phyloP scores from a whole-genome alignment of 306 rosid species.

The Pterocarpus macrocarpus region DNA sequence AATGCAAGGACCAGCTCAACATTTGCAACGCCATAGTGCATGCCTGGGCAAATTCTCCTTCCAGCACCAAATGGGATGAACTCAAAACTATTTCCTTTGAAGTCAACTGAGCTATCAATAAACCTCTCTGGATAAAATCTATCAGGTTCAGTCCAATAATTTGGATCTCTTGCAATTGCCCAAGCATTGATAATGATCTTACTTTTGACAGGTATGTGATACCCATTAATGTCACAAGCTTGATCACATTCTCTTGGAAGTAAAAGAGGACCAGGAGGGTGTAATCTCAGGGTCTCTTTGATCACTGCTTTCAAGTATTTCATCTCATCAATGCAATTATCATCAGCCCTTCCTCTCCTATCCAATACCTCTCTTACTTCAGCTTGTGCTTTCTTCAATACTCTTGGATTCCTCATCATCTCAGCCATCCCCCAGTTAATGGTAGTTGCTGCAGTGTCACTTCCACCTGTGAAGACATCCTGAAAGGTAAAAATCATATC shows the following conservation, averaged over 20 bases:
- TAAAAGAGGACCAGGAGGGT: slow-evolving; percentile 46
- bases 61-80: slow-evolving; percentile 53
- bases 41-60: slow-evolving; percentile 42
- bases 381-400: slow-evolving; percentile 47
- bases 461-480: slow-evolving; percentile 41
- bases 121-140: slow-evolving; percentile 45
- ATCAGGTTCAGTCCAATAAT: slow-evolving; percentile 33
- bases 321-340: slow-evolving; percentile 12
- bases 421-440: slow-evolving; percentile 43
- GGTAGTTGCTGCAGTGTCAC: slow-evolving; percentile 45
- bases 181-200: slow-evolving; percentile 48
- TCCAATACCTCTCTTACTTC: slow-evolving; percentile 21
- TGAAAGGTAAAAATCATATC: background rate
- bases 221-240: slow-evolving; percentile 44
- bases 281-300: slow-evolving; percentile 48
- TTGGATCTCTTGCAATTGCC: slow-evolving; percentile 53
- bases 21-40: slow-evolving; percentile 33
- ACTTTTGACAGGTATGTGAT: slow-evolving; percentile 38
- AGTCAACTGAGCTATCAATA: slow-evolving; percentile 20
- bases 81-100: slow-evolving; percentile 29
- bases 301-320: slow-evolving; percentile 48
- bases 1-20: slow-evolving; percentile 38
- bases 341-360: slow-evolving; percentile 24
- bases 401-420: slow-evolving; percentile 40
- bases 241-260: slow-evolving; percentile 41